Evolutionary conservation across 1,284 basidiomycete genomes (phyloP), one percentile per base, ranked within the genome.

Genomic region (Trichosporon faecale): DNA sequence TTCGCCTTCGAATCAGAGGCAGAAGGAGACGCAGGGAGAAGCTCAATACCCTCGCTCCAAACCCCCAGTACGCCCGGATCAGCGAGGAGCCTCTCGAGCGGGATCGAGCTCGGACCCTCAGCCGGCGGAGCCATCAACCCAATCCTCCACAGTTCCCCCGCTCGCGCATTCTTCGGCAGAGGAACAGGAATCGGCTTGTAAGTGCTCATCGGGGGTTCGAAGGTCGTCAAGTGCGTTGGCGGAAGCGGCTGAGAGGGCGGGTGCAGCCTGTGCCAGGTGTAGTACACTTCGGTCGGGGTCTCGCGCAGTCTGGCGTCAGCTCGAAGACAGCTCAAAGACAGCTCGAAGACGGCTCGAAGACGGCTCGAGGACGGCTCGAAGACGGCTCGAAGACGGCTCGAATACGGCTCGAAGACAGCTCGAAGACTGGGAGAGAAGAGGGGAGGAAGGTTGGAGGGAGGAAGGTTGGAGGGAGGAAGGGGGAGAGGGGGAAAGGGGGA

Each of bases 101-200:
- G 46, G 6, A 37, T 46, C 25, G 29, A 49, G 21, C 37, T n/a
- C 21, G 63, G 61, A 0, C 18, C 18, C 11, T 21, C 9, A 2
- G 64, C 68, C 11, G 69, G 69, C 27, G 67, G 61, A 4, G 67
- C 27, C 25, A 88, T 86, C 11, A 94, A 84, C 4, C 89, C 82
- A 6, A 95, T 86, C 2, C 88, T 84, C 88, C 90, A 94, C 33
- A 76, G 75, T 70, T 90, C 86, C 4, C 88, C 89, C 16, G 87
- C 82, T 52, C 84, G 81, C 1, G 86, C 82, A 21, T 83, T 82
- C 0, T 84, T 79, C 0, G 93, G 92, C 3, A 88, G 83, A 0
- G 89, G 88, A 0, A 95, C 85, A 0, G 85, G 79, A 1, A 93
- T 85, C 64, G 89, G 87, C 76, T 91, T 91, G 84, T 93, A 94